Conservation (phyloP, 148 eudicot species). For the Heliosperma pusillum region DNA sequence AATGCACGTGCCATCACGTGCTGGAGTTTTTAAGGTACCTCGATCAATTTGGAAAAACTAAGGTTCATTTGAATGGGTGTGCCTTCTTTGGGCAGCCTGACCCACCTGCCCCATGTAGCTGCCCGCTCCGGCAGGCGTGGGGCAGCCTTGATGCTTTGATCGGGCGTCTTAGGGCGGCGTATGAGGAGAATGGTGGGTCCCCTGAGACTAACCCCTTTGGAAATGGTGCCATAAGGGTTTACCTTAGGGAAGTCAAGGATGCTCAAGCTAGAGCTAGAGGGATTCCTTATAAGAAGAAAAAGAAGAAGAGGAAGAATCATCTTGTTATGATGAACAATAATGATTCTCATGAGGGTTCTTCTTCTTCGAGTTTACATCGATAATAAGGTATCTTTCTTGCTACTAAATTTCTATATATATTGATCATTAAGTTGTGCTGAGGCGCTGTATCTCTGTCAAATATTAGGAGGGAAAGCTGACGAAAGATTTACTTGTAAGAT, state of each 20-base stretch:
- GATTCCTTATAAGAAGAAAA: slow-evolving; percentile 75
- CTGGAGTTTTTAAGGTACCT: slow-evolving; percentile 69
- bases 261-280: slow-evolving; percentile 81
- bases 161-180: slow-evolving; percentile 78
- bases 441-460: too few species aligned
- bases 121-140: slow-evolving; percentile 86
- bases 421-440: too few species aligned
- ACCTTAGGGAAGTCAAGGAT: slow-evolving; percentile 69
- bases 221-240: slow-evolving; percentile 63
- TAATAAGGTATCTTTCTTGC: not conserved
- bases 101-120: slow-evolving; percentile 75
- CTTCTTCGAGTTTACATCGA: slow-evolving; percentile 10
- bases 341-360: slow-evolving; percentile 12
- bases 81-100: slow-evolving; percentile 74
- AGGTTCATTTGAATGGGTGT: slow-evolving; percentile 71
- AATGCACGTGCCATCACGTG: slow-evolving; percentile 67
- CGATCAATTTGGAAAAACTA: slow-evolving; percentile 84
- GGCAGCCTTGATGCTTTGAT: slow-evolving; percentile 81
- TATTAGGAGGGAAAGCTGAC: too few species aligned
- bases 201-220: slow-evolving; percentile 77
- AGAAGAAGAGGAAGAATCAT: slow-evolving; percentile 43
- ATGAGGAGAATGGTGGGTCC: slow-evolving; percentile 74
- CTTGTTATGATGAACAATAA: slow-evolving; percentile 13
- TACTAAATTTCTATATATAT: too few species aligned
- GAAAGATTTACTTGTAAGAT: too few species aligned